Conservation (phyloP, 2,329 filamentous ascomycete species). For the Pleomassaria siparia region DNA sequence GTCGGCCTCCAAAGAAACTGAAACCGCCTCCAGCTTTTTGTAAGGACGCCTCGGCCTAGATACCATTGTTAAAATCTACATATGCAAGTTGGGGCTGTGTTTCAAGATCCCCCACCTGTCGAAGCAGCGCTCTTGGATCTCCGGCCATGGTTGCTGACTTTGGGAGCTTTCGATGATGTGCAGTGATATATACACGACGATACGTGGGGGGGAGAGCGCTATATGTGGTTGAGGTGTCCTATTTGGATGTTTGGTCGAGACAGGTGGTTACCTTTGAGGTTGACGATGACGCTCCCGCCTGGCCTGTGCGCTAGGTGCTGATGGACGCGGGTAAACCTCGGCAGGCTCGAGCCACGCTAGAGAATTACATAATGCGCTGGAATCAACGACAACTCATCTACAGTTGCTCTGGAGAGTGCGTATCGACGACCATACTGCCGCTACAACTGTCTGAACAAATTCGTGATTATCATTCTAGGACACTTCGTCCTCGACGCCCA, state of each 20-base stretch:
- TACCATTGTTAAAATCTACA: conserved; percentile 27
- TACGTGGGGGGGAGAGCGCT: neutral
- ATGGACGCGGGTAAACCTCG: conserved; percentile 23
- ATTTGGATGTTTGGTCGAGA: conserved; percentile 25
- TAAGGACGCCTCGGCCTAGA: conserved; percentile 82
- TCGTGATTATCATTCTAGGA: neutral
- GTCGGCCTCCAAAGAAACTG: conserved; percentile 81
- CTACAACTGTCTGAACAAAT: neutral
- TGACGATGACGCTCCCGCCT: conserved; percentile 34
- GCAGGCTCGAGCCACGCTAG: conserved; percentile 2
- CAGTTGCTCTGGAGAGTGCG: neutral
- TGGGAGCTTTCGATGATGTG: neutral
- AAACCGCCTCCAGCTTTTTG: conserved; percentile 77
- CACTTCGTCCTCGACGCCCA: neutral
- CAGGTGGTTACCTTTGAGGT: conserved; percentile 37
- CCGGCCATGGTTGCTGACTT: conserved; percentile 35
- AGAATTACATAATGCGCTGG: conserved; percentile 13
- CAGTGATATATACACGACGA: neutral
- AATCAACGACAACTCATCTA: conserved; percentile 25
- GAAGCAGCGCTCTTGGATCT: conserved; percentile 40
- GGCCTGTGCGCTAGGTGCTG: conserved; percentile 13
- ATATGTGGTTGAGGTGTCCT: conserved; percentile 2
- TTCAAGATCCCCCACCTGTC: conserved; percentile 38
- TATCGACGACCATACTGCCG: neutral
- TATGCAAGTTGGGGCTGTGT: conserved; percentile 33